Conservation (phyloP, 169 alveolate genomes). For the Pseudocohnilembus persalinus region DNA sequence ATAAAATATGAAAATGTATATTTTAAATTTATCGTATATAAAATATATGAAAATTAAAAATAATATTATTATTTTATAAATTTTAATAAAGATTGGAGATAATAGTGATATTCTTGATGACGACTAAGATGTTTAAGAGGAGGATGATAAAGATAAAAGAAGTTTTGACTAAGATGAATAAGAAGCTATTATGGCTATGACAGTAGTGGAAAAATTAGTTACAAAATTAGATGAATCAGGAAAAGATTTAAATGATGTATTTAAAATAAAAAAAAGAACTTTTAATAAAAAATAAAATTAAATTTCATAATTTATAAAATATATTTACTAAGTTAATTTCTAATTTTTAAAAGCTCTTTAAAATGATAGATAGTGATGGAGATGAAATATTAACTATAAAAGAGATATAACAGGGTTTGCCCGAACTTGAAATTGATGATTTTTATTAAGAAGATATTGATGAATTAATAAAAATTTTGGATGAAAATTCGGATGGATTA, state of each 20-base stretch:
- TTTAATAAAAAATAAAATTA: no score
- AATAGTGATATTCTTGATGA: neutral
- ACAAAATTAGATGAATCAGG: neutral
- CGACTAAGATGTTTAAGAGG: neutral
- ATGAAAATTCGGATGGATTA: neutral
- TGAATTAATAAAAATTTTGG: neutral
- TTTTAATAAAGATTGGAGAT: neutral
- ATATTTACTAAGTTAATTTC: neutral
- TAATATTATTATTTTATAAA: no score
- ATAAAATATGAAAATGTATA: no score
- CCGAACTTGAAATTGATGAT: neutral
- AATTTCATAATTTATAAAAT: neutral
- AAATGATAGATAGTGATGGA: neutral
- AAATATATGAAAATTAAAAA: no score
- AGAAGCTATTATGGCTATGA: neutral
- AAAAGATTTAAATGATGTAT: neutral
- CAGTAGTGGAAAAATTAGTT: neutral
- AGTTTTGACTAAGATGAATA: neutral
- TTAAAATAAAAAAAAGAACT: neutral
- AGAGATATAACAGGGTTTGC: neutral
- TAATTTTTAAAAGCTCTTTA: neutral
- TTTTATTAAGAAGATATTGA: neutral
- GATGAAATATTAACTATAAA: neutral
- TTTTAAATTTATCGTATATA: no score
- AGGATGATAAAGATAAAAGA: neutral